These are phyloP conservation scores for Nakaseomyces sp. DNA, from an alignment of 1,139 yeast species.

Conservation along the genomic window DNA sequence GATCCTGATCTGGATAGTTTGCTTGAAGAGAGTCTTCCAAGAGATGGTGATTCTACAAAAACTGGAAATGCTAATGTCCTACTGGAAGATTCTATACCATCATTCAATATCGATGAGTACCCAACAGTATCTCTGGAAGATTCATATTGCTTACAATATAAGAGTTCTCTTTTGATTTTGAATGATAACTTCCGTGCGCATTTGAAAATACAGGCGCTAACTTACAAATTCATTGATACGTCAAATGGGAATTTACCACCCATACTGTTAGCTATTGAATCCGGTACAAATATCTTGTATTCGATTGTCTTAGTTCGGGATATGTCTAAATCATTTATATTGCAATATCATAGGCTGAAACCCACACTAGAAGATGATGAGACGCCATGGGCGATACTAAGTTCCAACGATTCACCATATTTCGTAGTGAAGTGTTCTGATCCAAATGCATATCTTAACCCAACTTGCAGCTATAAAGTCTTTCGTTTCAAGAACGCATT, in stretches of 20 bases:
- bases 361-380: constrained; percentile 1
- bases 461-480: no score
- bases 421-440: background rate
- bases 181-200: background rate
- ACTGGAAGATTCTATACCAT: background rate
- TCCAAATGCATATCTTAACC: no score
- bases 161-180: background rate
- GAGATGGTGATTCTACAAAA: background rate
- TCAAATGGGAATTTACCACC: background rate
- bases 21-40: constrained; percentile 1
- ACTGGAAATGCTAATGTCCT: background rate
- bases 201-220: background rate
- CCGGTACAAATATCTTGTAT: background rate
- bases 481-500: constrained; percentile 1
- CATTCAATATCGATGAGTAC: background rate
- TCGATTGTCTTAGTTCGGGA: background rate
- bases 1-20: constrained; percentile 3
- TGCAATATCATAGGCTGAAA: background rate
- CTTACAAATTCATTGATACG: background rate
- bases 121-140: background rate
- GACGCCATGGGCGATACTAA: background rate
- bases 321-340: background rate
- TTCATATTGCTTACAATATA: background rate
- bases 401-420: background rate
- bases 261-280: background rate